A percentile compares a stretch with the other conserved stretches of the same genome.
Conservation (phyloP, 2,329 filamentous ascomycete species). For the Talaromyces amestolkiae region DNA sequence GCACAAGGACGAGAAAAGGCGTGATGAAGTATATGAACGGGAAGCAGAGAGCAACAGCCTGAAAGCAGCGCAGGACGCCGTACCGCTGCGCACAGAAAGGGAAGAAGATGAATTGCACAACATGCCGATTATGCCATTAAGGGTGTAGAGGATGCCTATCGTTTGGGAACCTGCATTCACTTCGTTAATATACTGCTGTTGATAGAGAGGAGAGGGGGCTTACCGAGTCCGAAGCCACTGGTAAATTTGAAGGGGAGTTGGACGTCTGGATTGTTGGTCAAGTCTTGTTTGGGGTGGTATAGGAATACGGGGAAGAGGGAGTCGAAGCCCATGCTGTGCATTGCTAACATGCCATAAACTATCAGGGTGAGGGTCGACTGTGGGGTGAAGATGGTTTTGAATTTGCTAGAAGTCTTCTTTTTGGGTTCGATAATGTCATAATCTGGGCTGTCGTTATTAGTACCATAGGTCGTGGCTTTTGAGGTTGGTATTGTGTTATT, state of each 20-base stretch:
- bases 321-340: constrained; percentile 82
- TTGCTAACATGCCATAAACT: constrained; percentile 74
- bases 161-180: constrained; percentile 57
- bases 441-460: neutral
- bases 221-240: constrained; percentile 70
- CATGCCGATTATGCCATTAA: constrained; percentile 77
- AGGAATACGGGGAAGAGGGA: constrained; percentile 86
- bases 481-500: constrained; percentile 17
- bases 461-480: neutral
- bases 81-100: constrained; percentile 69
- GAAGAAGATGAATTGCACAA: constrained; percentile 84
- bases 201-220: constrained; percentile 18
- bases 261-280: constrained; percentile 55
- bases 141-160: constrained; percentile 82
- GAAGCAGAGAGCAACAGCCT: constrained; percentile 63
- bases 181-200: neutral
- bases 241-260: constrained; percentile 75
- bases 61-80: constrained; percentile 73
- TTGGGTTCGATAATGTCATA: constrained; percentile 4
- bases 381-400: constrained; percentile 66
- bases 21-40: constrained; percentile 77
- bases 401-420: constrained; percentile 35
- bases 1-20: constrained; percentile 71
- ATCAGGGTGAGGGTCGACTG: constrained; percentile 74
- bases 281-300: constrained; percentile 64